Conservation (phyloP, 2,329 filamentous ascomycete species). For the Apiospora kogelbergensis region DNA sequence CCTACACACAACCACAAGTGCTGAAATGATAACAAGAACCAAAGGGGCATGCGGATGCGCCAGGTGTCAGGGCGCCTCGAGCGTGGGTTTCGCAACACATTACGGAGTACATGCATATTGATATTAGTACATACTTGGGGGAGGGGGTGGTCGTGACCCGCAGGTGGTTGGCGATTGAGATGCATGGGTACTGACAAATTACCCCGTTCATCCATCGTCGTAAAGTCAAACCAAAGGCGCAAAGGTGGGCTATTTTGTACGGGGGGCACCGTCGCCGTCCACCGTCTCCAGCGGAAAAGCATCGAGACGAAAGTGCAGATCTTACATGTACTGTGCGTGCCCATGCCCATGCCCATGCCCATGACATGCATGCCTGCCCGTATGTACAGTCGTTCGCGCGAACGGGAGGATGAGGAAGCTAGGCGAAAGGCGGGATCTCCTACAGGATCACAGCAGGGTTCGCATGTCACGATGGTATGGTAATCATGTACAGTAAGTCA, state of each 20-base stretch:
- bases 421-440: slow-evolving; percentile 29
- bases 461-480: slow-evolving; percentile 24
- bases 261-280: neutral
- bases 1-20: neutral
- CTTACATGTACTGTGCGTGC: neutral
- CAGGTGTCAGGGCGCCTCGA: slow-evolving; percentile 10
- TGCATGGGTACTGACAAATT: neutral
- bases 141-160: neutral
- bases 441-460: slow-evolving; percentile 23
- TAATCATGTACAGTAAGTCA: slow-evolving; percentile 2
- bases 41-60: neutral
- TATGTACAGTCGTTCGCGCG: slow-evolving; percentile 5
- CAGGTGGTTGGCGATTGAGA: slow-evolving; percentile 5
- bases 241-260: neutral
- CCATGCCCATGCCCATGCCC: neutral
- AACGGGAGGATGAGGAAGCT: slow-evolving; percentile 21
- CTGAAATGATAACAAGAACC: neutral
- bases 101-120: no score
- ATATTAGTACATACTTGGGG: neutral
- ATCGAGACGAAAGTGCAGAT: neutral
- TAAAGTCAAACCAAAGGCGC: neutral
- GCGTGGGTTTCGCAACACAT: slow-evolving; percentile 16
- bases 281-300: neutral
- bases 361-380: slow-evolving; percentile 8
- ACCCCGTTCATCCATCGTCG: neutral